Percentiles rank a stretch among this genome's conserved stretches.
Evolutionary conservation across 441 rosid genomes (phyloP).

Genomic region (Melastoma candidum): DNA sequence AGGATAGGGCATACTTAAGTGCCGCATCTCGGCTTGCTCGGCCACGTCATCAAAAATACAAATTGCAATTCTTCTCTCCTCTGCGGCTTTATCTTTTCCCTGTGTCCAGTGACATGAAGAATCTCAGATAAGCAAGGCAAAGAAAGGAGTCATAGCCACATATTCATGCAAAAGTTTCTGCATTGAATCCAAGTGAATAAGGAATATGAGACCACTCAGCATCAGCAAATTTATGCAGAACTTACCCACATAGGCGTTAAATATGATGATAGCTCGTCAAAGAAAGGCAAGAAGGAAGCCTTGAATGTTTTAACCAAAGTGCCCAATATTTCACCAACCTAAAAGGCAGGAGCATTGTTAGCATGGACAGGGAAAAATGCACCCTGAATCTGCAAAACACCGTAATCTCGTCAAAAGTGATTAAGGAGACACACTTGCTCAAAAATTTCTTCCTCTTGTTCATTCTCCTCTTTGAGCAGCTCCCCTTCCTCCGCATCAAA

Average conservation of each 20-base stretch:
- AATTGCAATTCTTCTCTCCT: slow-evolving; percentile 98
- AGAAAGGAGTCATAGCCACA: too few relatives aligned
- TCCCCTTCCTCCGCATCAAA: slow-evolving; percentile 98
- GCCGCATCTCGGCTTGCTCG: slow-evolving; percentile 93
- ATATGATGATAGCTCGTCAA: slow-evolving; percentile 86
- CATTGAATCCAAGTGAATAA: too few relatives aligned
- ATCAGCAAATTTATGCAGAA: background rate
- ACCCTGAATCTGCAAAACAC: background rate
- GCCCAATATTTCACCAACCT: slow-evolving; percentile 99
- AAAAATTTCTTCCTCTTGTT: slow-evolving; percentile 98
- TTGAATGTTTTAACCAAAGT: slow-evolving; percentile 92
- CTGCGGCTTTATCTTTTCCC: slow-evolving; percentile 99
- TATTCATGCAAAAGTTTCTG: too few relatives aligned
- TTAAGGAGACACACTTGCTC: slow-evolving; percentile 65
- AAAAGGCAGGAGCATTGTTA: slow-evolving; percentile 13
- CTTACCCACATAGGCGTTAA: slow-evolving; percentile 99
- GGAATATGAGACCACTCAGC: too few relatives aligned
- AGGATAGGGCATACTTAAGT: slow-evolving; percentile 52
- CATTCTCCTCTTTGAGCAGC: slow-evolving; percentile 96
- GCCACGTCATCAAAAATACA: slow-evolving; percentile 99
- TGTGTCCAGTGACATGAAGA: slow-evolving; percentile 15
- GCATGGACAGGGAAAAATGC: background rate
- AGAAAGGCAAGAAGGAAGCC: slow-evolving; percentile 86
- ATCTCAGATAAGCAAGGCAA: too few relatives aligned
- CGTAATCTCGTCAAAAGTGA: slow-evolving; percentile 9